Percentiles rank a stretch among this genome's conserved stretches.
phyloP scores from a whole-genome alignment of 2,329 filamentous ascomycete genomes.

The Colletotrichum phormii region DNA sequence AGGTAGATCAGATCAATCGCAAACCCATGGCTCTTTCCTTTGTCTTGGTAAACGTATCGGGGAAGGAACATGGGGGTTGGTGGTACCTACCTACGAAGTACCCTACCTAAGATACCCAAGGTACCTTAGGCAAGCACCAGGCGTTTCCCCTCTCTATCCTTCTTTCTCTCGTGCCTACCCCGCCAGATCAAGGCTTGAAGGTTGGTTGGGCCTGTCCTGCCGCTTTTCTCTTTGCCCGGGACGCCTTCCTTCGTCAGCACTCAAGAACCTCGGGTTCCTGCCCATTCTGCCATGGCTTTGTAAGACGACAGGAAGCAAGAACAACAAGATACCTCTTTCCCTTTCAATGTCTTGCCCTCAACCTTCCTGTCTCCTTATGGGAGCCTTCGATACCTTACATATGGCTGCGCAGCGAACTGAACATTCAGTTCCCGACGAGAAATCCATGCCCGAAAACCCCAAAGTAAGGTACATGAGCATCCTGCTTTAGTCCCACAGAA shows the following conservation, averaged over 20 bases:
- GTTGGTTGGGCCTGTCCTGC: constrained; percentile 6
- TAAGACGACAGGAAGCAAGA: not conserved
- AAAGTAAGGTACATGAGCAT: not conserved
- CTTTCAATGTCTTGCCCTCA: not conserved
- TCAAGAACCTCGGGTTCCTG: not conserved
- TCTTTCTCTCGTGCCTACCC: constrained; percentile 25
- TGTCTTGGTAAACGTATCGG: constrained; percentile 4
- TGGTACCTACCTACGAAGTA: too few species aligned
- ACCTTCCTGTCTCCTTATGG: too few species aligned
- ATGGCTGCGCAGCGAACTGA: not conserved
- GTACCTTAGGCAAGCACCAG: not conserved
- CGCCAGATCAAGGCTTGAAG: constrained; percentile 6
- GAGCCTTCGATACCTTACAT: too few species aligned
- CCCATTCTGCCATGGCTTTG: not conserved
- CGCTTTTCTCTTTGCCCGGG: not conserved
- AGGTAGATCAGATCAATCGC: not conserved
- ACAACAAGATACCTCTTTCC: not conserved
- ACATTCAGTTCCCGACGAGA: not conserved
- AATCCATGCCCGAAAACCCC: not conserved
- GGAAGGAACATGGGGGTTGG: not conserved
- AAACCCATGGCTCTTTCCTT: not conserved
- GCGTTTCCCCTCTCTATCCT: not conserved
- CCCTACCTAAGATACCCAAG: too few species aligned
- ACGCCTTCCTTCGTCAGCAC: not conserved
- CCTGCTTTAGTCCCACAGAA: not conserved